phyloP scores from a whole-genome alignment of 106 monocot species.

The Dendrobium huoshanense region DNA sequence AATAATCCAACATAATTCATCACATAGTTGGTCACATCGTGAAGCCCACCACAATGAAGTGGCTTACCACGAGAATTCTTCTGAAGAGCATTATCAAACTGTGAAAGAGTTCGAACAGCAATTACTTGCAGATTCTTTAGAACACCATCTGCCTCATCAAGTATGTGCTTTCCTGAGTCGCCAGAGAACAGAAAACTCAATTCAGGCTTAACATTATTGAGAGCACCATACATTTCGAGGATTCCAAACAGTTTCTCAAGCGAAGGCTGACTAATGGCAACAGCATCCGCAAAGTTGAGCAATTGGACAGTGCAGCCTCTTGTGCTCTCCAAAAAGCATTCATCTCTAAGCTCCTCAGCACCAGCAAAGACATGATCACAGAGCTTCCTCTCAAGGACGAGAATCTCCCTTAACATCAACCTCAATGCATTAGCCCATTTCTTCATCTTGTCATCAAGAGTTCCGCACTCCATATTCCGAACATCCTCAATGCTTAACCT shows the following conservation, averaged over 20 bases:
- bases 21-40: constrained; percentile 41
- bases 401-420: constrained; percentile 14
- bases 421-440: constrained; percentile 34
- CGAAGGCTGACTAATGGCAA: constrained; percentile 21
- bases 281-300: constrained; percentile 53
- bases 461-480: constrained; percentile 31
- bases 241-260: constrained; percentile 20
- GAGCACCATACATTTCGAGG: constrained; percentile 20
- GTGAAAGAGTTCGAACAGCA: constrained; percentile 22
- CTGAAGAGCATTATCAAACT: constrained; percentile 31
- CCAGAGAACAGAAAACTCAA: constrained; percentile 28
- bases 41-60: constrained; percentile 24
- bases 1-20: constrained; percentile 45
- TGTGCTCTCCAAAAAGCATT: constrained; percentile 32
- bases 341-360: constrained; percentile 6
- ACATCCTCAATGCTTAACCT: constrained; percentile 58
- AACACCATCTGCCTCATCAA: constrained; percentile 23
- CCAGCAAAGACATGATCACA: constrained; percentile 30
- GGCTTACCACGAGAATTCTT: constrained; percentile 17
- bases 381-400: constrained; percentile 28
- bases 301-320: constrained; percentile 46
- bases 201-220: constrained; percentile 21
- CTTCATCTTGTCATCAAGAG: constrained; percentile 38
- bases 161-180: constrained; percentile 12
- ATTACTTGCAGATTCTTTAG: constrained; percentile 26